Evolutionary conservation across 352 stramenopile species (phyloP), one percentile per base, ranked within the genome.

Genomic region (Phytophthora europaea): DNA sequence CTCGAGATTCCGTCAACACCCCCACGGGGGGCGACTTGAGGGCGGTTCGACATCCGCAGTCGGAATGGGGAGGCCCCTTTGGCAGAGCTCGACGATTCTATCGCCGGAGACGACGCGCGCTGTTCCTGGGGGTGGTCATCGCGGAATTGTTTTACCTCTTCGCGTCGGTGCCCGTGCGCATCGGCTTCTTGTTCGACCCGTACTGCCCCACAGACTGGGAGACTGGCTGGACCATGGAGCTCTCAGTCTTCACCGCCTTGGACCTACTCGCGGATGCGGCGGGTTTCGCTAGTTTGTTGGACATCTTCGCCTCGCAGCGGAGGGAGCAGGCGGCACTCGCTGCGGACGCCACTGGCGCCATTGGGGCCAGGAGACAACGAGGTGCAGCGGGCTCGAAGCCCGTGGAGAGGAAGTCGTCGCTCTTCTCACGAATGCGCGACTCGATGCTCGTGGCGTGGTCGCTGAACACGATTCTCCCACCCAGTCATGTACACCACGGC

Each of bases 131-230:
- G 31, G 63, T 82, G 60, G 54, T 80, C 15, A 54, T 80, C 9
- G 45, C 58, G 20, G 76, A 82, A 58, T 66, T 85, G 56, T 36
- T 87, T 22, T 94, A 94, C 74, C 65, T 86, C 20, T 74, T 90
- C 38, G 18, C 85, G 23, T 92, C 78, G 15, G 63, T 94, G 5
- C 87, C 85, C 16, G 73, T 94, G 8, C 86, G 87, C 0, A 77
- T 95, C 47, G 88, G 87, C 26, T 90, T 95, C 58, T 72, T 89
- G 58, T 93, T 87, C 51, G 84, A 93, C 64, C 84, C 84, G 4
- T 85, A 87, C 47, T 38, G 70, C 1, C 33, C 22, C 0, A 26
- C 34, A 6, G 57, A 60, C 23, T 75, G 70, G 53, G n/a, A 34
- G 0, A 33, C 58, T 3, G 71, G 69, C 0, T 94, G 87, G 87